Conservation (phyloP, 768 basidiomycete genomes). For the Clitopilus hobsonii region DNA sequence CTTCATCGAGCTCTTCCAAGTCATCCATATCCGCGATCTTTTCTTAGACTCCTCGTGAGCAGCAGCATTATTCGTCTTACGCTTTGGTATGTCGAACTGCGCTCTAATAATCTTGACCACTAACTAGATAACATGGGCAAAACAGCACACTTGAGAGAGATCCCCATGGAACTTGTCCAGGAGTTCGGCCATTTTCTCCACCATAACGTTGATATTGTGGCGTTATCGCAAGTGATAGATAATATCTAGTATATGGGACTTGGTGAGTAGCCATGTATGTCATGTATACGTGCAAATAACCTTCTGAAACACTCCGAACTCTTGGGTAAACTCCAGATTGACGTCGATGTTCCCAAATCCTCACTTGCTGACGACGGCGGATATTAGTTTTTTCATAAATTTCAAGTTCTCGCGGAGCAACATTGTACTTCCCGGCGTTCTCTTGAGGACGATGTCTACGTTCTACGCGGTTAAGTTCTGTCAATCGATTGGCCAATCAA, state of each 20-base stretch:
- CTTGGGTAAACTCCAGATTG: too few species aligned
- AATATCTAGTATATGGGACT: background rate
- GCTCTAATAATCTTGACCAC: background rate
- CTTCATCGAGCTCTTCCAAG: background rate
- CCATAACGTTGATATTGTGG: background rate
- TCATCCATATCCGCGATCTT: background rate
- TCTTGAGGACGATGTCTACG: too few species aligned
- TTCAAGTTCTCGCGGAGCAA: too few species aligned
- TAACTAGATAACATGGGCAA: background rate
- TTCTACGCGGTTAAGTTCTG: too few species aligned
- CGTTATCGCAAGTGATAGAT: background rate
- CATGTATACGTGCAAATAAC: background rate
- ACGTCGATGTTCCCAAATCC: too few species aligned
- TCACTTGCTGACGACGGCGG: too few species aligned
- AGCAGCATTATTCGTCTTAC: background rate
- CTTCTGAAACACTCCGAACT: background rate
- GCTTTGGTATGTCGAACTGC: background rate
- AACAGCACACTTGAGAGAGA: background rate
- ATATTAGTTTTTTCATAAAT: too few species aligned
- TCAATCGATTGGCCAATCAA: too few species aligned
- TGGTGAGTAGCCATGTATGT: background rate
- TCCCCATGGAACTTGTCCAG: background rate
- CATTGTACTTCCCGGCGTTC: too few species aligned
- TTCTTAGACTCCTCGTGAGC: background rate
- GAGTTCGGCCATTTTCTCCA: background rate